phyloP scores from a whole-genome alignment of 208 protist species.

The Trypanosoma scelopori region DNA sequence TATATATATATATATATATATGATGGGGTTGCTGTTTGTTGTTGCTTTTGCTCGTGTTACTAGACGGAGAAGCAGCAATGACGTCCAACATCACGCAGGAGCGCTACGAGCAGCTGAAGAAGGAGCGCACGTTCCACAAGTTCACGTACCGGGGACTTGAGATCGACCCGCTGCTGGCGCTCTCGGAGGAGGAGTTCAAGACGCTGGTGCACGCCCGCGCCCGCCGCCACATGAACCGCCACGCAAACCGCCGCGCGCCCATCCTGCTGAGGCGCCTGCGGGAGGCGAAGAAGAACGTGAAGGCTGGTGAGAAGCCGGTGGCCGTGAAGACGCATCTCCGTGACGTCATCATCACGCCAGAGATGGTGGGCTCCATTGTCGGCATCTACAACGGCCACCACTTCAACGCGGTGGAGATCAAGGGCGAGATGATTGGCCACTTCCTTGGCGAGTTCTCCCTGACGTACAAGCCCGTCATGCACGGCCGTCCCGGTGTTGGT shows the following conservation, averaged over 20 bases:
- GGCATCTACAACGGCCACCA: conserved; percentile 99
- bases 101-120: conserved; percentile 93
- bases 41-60: no score
- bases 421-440: conserved; percentile 99
- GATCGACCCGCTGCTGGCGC: conserved; percentile 94
- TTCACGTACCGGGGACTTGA: conserved; percentile 97
- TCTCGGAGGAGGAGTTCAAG: conserved; percentile 94
- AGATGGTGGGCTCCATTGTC: conserved; percentile 99
- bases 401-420: conserved; percentile 99
- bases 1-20: no score
- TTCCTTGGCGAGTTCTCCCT: conserved; percentile 99
- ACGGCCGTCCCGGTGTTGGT: conserved; percentile 99
- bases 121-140: conserved; percentile 98
- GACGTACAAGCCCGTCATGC: conserved; percentile 98
- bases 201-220: conserved; percentile 93
- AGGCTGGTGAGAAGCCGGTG: conserved; percentile 97
- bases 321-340: conserved; percentile 99
- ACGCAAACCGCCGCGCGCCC: conserved; percentile 90
- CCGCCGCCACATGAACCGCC: conserved; percentile 94
- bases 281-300: conserved; percentile 96
- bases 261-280: conserved; percentile 97
- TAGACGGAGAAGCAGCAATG: conserved; percentile 30
- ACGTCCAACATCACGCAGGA: conserved; percentile 78
- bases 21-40: no score
- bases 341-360: conserved; percentile 99